Conservation (phyloP, 768 basidiomycete genomes). For the Leccinum arenicola region DNA sequence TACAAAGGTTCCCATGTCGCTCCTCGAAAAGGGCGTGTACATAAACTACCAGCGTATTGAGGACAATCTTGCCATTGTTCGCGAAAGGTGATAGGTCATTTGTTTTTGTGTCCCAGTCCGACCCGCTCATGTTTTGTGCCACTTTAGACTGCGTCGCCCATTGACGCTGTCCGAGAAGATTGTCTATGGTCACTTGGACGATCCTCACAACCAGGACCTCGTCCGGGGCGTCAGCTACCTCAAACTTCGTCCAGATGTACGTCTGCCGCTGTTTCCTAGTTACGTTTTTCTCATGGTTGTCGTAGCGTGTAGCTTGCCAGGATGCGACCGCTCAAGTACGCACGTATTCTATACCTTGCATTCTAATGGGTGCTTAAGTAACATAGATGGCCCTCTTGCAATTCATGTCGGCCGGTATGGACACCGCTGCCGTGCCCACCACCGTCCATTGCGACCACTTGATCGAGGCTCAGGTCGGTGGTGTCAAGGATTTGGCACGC, state of each 20-base stretch:
- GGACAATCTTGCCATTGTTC: constrained; percentile 89
- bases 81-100: constrained; percentile 59
- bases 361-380: background rate
- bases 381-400: constrained; percentile 95
- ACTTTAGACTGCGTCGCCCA: constrained; percentile 74
- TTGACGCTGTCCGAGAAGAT: constrained; percentile 96
- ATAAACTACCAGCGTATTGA: constrained; percentile 98
- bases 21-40: constrained; percentile 76
- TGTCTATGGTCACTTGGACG: constrained; percentile 96
- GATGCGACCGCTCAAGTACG: constrained; percentile 84
- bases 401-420: constrained; percentile 99
- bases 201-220: constrained; percentile 88
- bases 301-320: constrained; percentile 83
- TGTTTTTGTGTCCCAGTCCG: too few species aligned
- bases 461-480: constrained; percentile 95
- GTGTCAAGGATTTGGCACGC: constrained; percentile 88
- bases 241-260: constrained; percentile 94
- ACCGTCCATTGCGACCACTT: constrained; percentile 99
- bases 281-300: constrained; percentile 7
- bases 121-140: constrained; percentile 1
- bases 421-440: constrained; percentile 95
- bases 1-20: constrained; percentile 86
- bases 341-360: constrained; percentile 16
- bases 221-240: constrained; percentile 91
- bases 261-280: constrained; percentile 30